Base-by-base conservation (phyloP, 371 early-diverging fungal species). In the Actinomortierella ambigua region DNA sequence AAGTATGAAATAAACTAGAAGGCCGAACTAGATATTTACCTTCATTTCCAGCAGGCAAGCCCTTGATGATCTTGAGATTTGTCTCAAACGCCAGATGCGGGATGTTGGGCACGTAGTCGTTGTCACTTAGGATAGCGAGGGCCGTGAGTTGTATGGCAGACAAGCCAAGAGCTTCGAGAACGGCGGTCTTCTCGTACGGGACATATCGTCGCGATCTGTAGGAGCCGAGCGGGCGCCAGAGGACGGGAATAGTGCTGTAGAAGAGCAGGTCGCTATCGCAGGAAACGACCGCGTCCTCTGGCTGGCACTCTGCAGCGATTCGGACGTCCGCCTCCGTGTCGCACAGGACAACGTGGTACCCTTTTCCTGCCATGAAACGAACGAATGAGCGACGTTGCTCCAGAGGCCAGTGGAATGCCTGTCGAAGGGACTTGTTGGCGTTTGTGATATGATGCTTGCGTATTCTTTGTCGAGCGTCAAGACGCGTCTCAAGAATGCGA, bases 311-410 rank as follows among this genome's bases (percentile, higher is more conserved):
- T 14, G 7, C 11, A 43, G 55, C 61, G 18, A 61, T 61, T 41
- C 20, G 13, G 18, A 44, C 26, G 23, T 61, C 61, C n/a, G 50
- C 55, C 18, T 61, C 61, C 24, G 60, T 52, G n/a, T n/a, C n/a
- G 42, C 55, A 46, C 6, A 46, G 28, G 3, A 44, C n/a, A 28
- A 55, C 28, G 27, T 46, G 18, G 28, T 46, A 46, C 3, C 47
- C 23, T 14, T 53, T 53, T 8, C 24, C 41, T 18, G 6, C 41
- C 39, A 53, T 53, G 41, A 40, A 53, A 18, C 23, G 28, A 29
- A 55, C 55, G 29, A 55, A 55, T 2, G 46, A 22, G 28, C 9
- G 34, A 18, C 55, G 44, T 44, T 43, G 5, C n/a, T 55, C 55
- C 27, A 46, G 17, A 6, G 55, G 20, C 55, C 55, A 55, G 20